These are phyloP conservation scores for Gardenia jasminoides DNA, from an alignment of 257 asterid genomes.

Conservation along the genomic window DNA sequence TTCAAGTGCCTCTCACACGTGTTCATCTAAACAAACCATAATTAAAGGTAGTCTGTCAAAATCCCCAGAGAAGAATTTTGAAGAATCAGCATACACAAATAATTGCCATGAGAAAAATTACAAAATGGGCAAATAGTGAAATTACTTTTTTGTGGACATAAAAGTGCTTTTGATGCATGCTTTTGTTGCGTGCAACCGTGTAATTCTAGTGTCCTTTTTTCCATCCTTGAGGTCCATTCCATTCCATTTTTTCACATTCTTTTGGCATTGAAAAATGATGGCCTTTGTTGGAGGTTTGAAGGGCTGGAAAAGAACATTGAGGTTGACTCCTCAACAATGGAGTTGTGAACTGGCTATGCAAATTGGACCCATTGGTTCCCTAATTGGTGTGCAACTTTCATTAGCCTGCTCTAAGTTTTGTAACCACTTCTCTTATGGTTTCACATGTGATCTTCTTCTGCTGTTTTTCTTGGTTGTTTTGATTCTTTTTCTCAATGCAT, in stretches of 20 bases:
- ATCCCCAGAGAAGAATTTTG: background rate
- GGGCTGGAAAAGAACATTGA: constrained; percentile 51
- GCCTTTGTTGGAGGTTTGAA: constrained; percentile 53
- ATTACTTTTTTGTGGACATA: constrained; percentile 25
- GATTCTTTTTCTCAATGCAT: constrained; percentile 7
- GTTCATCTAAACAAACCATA: constrained; percentile 16
- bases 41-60: background rate
- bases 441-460: constrained; percentile 29
- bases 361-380: constrained; percentile 75
- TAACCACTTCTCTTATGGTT: constrained; percentile 31
- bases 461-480: background rate
- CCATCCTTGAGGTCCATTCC: constrained; percentile 11
- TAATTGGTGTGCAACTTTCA: constrained; percentile 49
- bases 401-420: constrained; percentile 39
- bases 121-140: constrained; percentile 15
- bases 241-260: background rate
- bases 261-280: constrained; percentile 41
- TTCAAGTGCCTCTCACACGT: constrained; percentile 26
- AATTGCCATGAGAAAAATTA: background rate
- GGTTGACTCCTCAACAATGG: constrained; percentile 75
- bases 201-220: constrained; percentile 26
- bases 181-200: constrained; percentile 79
- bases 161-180: constrained; percentile 40
- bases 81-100: background rate
- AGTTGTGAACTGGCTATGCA: constrained; percentile 38